Evolutionary conservation across 495 filamentous ascomycete genomes (phyloP).

Genomic region (Aspergillus sparsus): DNA sequence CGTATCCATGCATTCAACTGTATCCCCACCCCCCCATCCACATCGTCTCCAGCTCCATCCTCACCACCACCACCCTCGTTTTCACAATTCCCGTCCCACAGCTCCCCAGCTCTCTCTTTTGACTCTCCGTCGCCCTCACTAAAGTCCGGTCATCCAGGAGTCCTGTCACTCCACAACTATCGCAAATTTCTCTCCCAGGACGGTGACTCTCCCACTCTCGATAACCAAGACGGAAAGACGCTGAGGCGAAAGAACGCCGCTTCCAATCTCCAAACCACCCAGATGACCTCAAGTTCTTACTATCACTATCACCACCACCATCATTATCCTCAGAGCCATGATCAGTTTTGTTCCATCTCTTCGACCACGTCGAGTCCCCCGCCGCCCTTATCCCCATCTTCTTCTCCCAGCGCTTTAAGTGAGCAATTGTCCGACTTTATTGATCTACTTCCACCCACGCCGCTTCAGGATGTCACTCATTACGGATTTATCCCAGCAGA

Average conservation of each 20-base stretch:
- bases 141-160: conserved; percentile 16
- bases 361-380: conserved; percentile 44
- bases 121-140: conserved; percentile 7
- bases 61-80: conserved; percentile 10
- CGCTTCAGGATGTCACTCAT: conserved; percentile 7
- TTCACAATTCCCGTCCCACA: conserved; percentile 8
- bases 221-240: conserved; percentile 26
- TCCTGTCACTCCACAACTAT: conserved; percentile 32
- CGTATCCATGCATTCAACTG: background rate
- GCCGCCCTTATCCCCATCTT: conserved; percentile 46
- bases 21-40: background rate
- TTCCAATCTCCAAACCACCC: conserved; percentile 31
- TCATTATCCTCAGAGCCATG: conserved; percentile 6
- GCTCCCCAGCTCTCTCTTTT: conserved; percentile 11
- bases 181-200: conserved; percentile 30
- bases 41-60: conserved; percentile 4
- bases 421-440: conserved; percentile 36
- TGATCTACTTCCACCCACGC: conserved; percentile 22
- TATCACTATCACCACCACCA: background rate
- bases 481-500: conserved; percentile 1
- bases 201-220: conserved; percentile 16
- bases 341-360: conserved; percentile 34
- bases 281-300: conserved; percentile 14
- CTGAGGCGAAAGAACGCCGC: conserved; percentile 43
- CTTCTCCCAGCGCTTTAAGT: conserved; percentile 43